A percentile compares a stretch with the other conserved stretches of the same genome.
phyloP scores from a whole-genome alignment of 2,329 filamentous ascomycete genomes.

The Alternaria brassicae region DNA sequence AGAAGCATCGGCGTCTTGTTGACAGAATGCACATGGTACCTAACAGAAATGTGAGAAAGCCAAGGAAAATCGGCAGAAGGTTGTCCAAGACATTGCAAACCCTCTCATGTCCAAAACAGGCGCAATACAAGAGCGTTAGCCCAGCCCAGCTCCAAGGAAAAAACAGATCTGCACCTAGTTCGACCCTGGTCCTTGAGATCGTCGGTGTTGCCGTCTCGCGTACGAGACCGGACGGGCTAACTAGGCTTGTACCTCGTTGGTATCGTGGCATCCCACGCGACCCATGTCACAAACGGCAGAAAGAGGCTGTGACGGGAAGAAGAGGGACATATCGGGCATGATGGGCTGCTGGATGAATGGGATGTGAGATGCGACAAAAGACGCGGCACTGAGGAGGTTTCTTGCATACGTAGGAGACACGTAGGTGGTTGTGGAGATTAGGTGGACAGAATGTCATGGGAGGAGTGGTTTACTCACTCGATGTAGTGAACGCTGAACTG shows the following conservation, averaged over 20 bases:
- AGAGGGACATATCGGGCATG: slow-evolving; percentile 15
- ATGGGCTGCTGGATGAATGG: slow-evolving; percentile 15
- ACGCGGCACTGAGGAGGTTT: slow-evolving; percentile 16
- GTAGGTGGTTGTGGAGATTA: slow-evolving; percentile 15
- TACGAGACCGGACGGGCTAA: background rate
- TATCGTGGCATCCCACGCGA: slow-evolving; percentile 11
- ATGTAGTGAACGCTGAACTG: background rate
- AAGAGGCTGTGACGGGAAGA: slow-evolving; percentile 13
- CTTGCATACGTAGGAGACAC: slow-evolving; percentile 19
- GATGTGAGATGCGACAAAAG: slow-evolving; percentile 7
- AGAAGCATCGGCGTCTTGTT: background rate
- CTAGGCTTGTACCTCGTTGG: slow-evolving; percentile 2
- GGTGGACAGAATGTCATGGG: background rate
- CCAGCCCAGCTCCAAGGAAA: background rate
- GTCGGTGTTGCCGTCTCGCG: slow-evolving; percentile 23
- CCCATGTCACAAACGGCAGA: slow-evolving; percentile 13
- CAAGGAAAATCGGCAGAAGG: background rate
- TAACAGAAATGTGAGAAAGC: background rate
- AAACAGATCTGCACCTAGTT: slow-evolving; percentile 5
- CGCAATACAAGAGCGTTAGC: background rate
- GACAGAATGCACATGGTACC: background rate
- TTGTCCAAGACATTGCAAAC: background rate
- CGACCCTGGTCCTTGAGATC: slow-evolving; percentile 1
- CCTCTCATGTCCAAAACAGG: background rate
- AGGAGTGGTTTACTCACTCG: background rate